Conservation (phyloP, 495 filamentous ascomycete species). For the Penicillium manginii region DNA sequence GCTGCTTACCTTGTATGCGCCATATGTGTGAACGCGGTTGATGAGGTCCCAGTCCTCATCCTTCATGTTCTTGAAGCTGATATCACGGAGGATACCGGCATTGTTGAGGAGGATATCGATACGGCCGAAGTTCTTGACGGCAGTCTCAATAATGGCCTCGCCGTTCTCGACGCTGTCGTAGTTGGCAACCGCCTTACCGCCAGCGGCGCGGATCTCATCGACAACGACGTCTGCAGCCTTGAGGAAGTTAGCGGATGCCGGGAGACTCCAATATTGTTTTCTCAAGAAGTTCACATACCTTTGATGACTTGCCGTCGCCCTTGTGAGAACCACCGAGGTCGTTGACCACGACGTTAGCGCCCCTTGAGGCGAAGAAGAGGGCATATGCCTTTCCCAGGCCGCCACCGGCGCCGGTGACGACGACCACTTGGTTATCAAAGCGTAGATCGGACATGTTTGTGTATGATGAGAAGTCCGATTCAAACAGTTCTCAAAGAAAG, state of each 20-base stretch:
- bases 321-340: conserved; percentile 94
- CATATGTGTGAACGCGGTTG: conserved; percentile 90
- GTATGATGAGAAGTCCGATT: conserved; percentile 19
- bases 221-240: conserved; percentile 96
- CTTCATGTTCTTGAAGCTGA: conserved; percentile 99
- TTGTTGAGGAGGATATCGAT: conserved; percentile 98
- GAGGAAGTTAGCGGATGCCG: conserved; percentile 22
- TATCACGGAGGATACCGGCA: conserved; percentile 92
- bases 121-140: conserved; percentile 88
- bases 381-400: conserved; percentile 93
- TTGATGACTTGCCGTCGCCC: conserved; percentile 86
- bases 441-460: conserved; percentile 75
- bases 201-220: conserved; percentile 86
- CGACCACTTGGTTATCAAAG: conserved; percentile 94
- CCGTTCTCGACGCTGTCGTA: conserved; percentile 97
- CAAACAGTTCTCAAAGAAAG: conserved; percentile 21
- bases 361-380: conserved; percentile 86
- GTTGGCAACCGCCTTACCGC: conserved; percentile 97
- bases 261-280: neutral
- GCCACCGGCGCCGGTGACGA: conserved; percentile 95
- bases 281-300: conserved; percentile 54
- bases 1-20: conserved; percentile 79
- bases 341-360: conserved; percentile 96
- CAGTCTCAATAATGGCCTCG: conserved; percentile 94
- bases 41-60: conserved; percentile 96